Conservation (phyloP, 345 rosid species). For the Acer campestre region DNA sequence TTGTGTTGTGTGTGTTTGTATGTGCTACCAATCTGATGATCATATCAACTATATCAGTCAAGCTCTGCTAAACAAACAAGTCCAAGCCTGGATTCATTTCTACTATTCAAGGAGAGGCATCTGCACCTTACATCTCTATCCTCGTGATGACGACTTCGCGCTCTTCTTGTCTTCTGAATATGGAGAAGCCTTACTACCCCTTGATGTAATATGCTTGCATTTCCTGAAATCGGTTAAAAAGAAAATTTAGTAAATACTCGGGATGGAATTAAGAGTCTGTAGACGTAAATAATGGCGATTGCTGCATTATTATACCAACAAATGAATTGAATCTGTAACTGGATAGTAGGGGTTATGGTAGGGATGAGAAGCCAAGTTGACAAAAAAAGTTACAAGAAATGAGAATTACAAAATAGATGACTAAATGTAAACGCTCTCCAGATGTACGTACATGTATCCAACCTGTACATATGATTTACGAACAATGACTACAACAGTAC, state of each 20-base stretch:
- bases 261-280: too few relatives aligned
- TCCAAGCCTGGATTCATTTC: not conserved
- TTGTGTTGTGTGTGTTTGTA: not conserved
- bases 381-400: not conserved
- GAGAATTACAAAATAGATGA: too few relatives aligned
- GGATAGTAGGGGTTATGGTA: too few relatives aligned
- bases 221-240: conserved; percentile 35
- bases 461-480: not conserved
- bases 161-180: conserved; percentile 16
- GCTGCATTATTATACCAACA: not conserved
- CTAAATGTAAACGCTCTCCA: not conserved
- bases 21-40: not conserved
- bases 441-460: not conserved
- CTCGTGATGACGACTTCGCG: not conserved
- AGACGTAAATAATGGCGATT: too few relatives aligned
- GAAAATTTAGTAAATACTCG: not conserved
- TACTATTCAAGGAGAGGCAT: not conserved
- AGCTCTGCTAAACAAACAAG: not conserved
- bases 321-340: not conserved
- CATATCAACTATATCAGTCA: not conserved
- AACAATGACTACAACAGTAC: not conserved
- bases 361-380: not conserved
- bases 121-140: conserved; percentile 1
- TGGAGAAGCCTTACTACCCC: conserved; percentile 26
- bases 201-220: conserved; percentile 33